Base-by-base conservation (phyloP, 2,329 filamentous ascomycete genomes). In the Fusarium cyanostomum region DNA sequence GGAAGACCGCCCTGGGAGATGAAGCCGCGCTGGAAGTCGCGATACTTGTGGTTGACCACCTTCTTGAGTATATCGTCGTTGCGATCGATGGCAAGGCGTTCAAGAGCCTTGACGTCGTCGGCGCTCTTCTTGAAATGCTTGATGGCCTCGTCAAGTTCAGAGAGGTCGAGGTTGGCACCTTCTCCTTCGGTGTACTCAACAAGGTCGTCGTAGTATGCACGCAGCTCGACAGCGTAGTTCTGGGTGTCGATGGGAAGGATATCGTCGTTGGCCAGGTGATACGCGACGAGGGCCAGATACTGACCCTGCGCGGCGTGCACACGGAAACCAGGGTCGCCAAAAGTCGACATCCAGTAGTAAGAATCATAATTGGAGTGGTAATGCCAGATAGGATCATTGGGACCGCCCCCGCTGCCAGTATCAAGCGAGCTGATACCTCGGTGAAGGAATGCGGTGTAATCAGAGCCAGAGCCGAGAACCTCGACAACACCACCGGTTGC, bases 321-420 rank as follows among this genome's bases (percentile, higher is more conserved):
- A n/a, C 84, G 79, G 46, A 85, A 87, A 1, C 79, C 82, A 1
- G 83, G 82, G 65, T 96, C 92, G 5, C 92, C 92, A 66, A 87
- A 92, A 4, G 80, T 89, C 12, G 89, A 83, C 91, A 95, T 95
- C 92, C 92, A 96, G 69, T 89, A 81, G 72, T 91, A 94, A 30
- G 85, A 91, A 72, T 96, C 92, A 72, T 94, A 96, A 76, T 95
- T 95, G 61, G 86, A 86, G 73, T 96, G 92, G 71, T 95, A 96
- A 64, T 91, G 89, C 72, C 90, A 92, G 7, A 92, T 79, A 0
- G 88, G 80, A 35, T 86, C 83, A 0, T 74, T 72, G 0, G 70
- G 50, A 4, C 78, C 78, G 8, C 73, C 71, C 1, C 70, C 69
- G 35, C 87, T 86, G 3, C 84, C 82, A 16, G 89, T 78, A 59